Percentiles rank a stretch among this genome's conserved stretches.
phyloP scores from a whole-genome alignment of 73 alveolate genomes.

The Uronychia binucleata region DNA sequence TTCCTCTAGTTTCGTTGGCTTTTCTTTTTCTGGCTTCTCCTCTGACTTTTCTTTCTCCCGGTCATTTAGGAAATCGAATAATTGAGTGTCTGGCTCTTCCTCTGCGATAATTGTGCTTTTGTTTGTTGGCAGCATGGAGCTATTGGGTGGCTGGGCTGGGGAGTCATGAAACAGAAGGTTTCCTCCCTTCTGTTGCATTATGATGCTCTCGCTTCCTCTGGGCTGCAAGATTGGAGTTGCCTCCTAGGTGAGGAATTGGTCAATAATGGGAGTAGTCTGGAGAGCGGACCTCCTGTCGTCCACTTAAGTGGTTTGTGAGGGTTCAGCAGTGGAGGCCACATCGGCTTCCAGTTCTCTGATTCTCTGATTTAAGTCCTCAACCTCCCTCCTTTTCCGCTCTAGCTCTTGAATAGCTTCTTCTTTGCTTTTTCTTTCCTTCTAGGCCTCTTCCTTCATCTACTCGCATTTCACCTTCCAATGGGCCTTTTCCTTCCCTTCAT shows the following conservation, averaged over 20 bases:
- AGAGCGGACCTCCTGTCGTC: not conserved
- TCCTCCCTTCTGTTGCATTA: not conserved
- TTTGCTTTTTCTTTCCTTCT: not conserved
- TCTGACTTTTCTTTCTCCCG: no score
- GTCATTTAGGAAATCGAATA: not conserved
- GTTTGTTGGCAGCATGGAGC: not conserved
- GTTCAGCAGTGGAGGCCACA: not conserved
- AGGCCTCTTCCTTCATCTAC: not conserved
- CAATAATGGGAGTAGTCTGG: no score
- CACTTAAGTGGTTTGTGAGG: not conserved
- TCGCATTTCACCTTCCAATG: not conserved
- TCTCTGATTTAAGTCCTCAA: not conserved
- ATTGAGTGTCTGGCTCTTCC: not conserved
- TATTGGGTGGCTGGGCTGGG: not conserved
- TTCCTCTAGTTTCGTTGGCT: no score
- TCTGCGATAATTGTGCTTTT: not conserved
- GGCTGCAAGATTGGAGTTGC: not conserved
- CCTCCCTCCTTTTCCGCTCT: not conserved
- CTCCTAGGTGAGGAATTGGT: no score
- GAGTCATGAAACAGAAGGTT: not conserved
- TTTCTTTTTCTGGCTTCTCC: no score
- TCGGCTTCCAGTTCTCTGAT: not conserved
- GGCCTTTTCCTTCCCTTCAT: not conserved
- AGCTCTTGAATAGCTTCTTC: not conserved
- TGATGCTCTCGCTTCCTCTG: not conserved